Evolutionary conservation across 192 early-diverging fungal species (phyloP).

Genomic region (Coemansia sp.): DNA sequence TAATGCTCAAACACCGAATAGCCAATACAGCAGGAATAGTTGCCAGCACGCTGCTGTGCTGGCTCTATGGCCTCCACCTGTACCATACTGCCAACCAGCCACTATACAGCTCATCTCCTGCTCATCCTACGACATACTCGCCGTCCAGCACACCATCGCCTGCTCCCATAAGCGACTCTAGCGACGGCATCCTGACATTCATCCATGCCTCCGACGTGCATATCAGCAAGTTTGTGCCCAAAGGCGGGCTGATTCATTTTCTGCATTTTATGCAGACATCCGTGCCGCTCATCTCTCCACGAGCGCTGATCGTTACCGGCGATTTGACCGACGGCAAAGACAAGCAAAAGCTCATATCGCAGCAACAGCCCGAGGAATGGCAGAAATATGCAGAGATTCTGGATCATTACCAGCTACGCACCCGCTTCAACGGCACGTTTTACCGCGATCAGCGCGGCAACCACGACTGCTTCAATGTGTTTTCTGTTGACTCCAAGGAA

Average conservation of each 20-base stretch:
- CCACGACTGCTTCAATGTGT: slow-evolving; percentile 89
- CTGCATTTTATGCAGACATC: slow-evolving; percentile 68
- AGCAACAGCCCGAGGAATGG: slow-evolving; percentile 86
- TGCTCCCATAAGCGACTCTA: slow-evolving; percentile 53
- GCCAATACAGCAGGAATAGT: slow-evolving; percentile 21
- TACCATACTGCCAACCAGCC: slow-evolving; percentile 32
- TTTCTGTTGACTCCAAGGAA: slow-evolving; percentile 54
- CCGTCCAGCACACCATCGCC: neutral
- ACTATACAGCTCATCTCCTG: neutral
- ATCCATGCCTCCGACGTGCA: slow-evolving; percentile 84
- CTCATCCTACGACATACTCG: neutral
- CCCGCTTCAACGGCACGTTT: slow-evolving; percentile 57
- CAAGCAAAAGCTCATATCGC: slow-evolving; percentile 58
- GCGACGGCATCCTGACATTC: slow-evolving; percentile 66
- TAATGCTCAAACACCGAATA: slow-evolving; percentile 18
- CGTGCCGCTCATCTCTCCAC: slow-evolving; percentile 74
- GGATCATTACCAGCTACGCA: slow-evolving; percentile 50
- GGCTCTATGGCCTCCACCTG: slow-evolving; percentile 45
- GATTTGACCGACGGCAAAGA: slow-evolving; percentile 90
- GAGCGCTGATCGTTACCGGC: slow-evolving; percentile 78
- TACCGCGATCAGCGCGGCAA: slow-evolving; percentile 91
- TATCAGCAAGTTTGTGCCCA: slow-evolving; percentile 66
- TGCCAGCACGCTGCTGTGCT: slow-evolving; percentile 30
- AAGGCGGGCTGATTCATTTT: slow-evolving; percentile 75
- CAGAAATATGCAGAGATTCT: slow-evolving; percentile 64